A percentile compares a stretch with the other conserved stretches of the same genome.
Conservation (phyloP, 345 rosid species). For the Salix arbutifolia region DNA sequence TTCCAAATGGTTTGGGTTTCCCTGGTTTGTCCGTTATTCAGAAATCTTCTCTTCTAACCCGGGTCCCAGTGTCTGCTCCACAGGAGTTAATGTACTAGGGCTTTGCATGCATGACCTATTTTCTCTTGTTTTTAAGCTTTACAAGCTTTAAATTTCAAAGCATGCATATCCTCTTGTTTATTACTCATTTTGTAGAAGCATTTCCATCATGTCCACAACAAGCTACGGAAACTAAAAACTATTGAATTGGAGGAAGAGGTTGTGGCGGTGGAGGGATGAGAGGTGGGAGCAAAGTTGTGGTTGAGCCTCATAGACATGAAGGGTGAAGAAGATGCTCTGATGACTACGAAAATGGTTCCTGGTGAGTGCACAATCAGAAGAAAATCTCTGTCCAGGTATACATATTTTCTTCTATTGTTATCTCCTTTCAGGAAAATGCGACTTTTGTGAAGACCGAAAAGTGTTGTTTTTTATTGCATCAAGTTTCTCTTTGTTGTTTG, state of each 20-base stretch:
- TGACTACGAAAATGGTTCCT: constrained; percentile 82
- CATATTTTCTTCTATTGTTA: not conserved
- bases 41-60: not conserved
- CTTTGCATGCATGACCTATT: not conserved
- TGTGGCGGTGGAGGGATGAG: constrained; percentile 71
- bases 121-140: not conserved
- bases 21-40: not conserved
- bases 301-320: constrained; percentile 82
- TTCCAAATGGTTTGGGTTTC: not conserved
- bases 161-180: not conserved
- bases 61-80: not conserved
- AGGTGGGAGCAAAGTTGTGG: constrained; percentile 76
- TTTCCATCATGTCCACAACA: not conserved
- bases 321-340: constrained; percentile 92
- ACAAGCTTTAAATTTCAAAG: not conserved
- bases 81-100: not conserved
- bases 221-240: not conserved
- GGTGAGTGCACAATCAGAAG: constrained; percentile 91
- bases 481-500: not conserved
- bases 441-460: not conserved
- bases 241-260: constrained; percentile 34
- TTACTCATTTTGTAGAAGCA: not conserved
- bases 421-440: not conserved
- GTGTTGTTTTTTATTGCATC: not conserved
- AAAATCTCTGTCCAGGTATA: constrained; percentile 68